A percentile compares a stretch with the other conserved stretches of the same genome.
Conservation (phyloP, 2,329 filamentous ascomycete genomes). For the Penicillium digitatum region DNA sequence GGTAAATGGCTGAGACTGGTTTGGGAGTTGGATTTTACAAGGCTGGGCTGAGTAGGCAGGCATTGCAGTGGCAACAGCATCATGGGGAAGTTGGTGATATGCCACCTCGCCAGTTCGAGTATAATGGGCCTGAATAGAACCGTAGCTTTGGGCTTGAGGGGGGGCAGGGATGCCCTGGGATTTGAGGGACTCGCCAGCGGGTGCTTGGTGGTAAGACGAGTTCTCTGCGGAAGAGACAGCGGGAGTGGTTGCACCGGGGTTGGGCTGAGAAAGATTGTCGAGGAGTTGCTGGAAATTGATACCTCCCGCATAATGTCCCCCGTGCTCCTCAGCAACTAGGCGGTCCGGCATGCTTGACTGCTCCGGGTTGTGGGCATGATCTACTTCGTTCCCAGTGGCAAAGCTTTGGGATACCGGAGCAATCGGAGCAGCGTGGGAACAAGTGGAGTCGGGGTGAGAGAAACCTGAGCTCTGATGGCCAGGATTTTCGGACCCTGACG, state of each 20-base stretch:
- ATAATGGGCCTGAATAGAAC: constrained; percentile 37
- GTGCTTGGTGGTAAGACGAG: constrained; percentile 29
- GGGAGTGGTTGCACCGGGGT: constrained; percentile 25
- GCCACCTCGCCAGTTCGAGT: constrained; percentile 37
- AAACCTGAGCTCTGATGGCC: constrained; percentile 5
- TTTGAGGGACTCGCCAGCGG: constrained; percentile 31
- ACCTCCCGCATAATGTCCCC: constrained; percentile 28
- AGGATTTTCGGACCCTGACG: constrained; percentile 4
- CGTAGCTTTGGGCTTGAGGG: constrained; percentile 44
- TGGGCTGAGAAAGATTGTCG: constrained; percentile 45
- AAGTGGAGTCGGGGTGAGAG: constrained; percentile 20
- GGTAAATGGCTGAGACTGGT: constrained; percentile 24
- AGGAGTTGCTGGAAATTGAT: constrained; percentile 49
- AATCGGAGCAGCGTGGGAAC: constrained; percentile 26
- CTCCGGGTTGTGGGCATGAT: constrained; percentile 22
- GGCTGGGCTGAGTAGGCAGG: constrained; percentile 30
- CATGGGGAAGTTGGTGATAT: constrained; percentile 37
- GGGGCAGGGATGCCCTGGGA: constrained; percentile 43
- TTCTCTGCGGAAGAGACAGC: constrained; percentile 26
- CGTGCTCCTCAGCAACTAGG: constrained; percentile 26
- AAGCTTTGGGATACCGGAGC: constrained; percentile 22
- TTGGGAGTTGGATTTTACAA: constrained; percentile 33
- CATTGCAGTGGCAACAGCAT: constrained; percentile 25
- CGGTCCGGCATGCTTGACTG: constrained; percentile 20
- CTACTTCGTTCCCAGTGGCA: constrained; percentile 31